These are phyloP conservation scores for Adansonia madagascariensis DNA, from an alignment of 441 rosid genomes.

Conservation along the genomic window DNA sequence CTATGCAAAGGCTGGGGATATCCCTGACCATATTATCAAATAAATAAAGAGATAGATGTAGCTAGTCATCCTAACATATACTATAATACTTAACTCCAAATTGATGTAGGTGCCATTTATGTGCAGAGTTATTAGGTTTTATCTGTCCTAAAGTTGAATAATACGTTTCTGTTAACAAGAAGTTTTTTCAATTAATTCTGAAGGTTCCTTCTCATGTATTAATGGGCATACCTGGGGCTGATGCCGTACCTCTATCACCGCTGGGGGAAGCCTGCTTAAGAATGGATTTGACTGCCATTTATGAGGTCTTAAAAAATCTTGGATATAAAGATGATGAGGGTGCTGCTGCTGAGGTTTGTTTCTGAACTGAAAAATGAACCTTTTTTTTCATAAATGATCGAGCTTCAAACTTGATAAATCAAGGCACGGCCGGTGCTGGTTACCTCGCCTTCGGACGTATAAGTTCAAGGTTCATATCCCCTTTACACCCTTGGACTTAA, in stretches of 20 bases:
- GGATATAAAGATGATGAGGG: slow-evolving; percentile 95
- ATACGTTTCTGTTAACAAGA: slow-evolving; percentile 26
- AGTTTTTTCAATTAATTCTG: slow-evolving; percentile 22
- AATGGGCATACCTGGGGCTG: slow-evolving; percentile 76
- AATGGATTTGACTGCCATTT: slow-evolving; percentile 78
- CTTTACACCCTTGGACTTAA: neutral
- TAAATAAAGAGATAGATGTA: neutral
- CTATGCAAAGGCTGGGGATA: no score
- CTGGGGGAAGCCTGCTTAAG: slow-evolving; percentile 86
- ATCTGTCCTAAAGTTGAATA: slow-evolving; percentile 5
- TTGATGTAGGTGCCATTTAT: slow-evolving; percentile 6
- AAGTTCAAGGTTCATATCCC: neutral
- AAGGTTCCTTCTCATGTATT: slow-evolving; percentile 86
- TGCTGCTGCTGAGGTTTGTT: slow-evolving; percentile 71
- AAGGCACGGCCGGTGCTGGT: neutral
- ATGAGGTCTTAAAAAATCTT: slow-evolving; percentile 67
- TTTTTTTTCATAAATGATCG: neutral
- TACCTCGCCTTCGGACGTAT: neutral
- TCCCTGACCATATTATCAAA: no score
- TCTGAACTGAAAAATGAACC: neutral
- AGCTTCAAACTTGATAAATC: neutral
- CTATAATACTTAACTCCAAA: neutral
- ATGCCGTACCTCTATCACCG: slow-evolving; percentile 57
- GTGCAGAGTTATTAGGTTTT: neutral
- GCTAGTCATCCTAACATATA: neutral